These are phyloP conservation scores for Rhododendron griersonianum DNA, from an alignment of 148 eudicot genomes.

Conservation along the genomic window DNA sequence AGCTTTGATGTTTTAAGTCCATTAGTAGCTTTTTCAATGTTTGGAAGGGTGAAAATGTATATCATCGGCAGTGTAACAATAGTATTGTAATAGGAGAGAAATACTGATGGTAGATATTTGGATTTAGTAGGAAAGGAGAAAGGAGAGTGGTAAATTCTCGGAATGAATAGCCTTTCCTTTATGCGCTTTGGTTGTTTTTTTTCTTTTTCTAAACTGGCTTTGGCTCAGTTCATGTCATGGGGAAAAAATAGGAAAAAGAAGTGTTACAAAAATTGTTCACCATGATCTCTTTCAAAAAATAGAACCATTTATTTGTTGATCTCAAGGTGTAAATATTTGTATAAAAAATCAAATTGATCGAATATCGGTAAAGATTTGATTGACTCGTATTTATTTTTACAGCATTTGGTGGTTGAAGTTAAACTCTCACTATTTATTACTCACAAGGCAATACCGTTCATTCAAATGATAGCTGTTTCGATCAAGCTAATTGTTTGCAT, in stretches of 20 bases:
- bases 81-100: background rate
- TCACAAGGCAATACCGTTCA: background rate
- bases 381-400: too few relatives aligned
- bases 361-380: too few relatives aligned
- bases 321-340: background rate
- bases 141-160: background rate
- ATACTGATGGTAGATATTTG: background rate
- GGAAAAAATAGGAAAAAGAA: background rate
- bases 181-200: background rate
- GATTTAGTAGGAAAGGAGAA: background rate
- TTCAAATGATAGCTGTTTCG: background rate
- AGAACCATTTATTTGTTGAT: too few relatives aligned
- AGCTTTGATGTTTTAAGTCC: background rate
- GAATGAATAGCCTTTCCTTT: background rate
- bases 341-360: too few relatives aligned
- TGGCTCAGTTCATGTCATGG: background rate
- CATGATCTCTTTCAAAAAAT: too few relatives aligned
- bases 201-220: too few relatives aligned
- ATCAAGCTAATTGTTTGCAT: background rate
- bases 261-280: background rate
- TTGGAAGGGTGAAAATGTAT: background rate
- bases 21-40: background rate
- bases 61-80: background rate
- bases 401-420: background rate
- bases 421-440: too few relatives aligned